Base-by-base conservation (phyloP, 2,329 filamentous ascomycete genomes). In the Arachnomyces sp. region DNA sequence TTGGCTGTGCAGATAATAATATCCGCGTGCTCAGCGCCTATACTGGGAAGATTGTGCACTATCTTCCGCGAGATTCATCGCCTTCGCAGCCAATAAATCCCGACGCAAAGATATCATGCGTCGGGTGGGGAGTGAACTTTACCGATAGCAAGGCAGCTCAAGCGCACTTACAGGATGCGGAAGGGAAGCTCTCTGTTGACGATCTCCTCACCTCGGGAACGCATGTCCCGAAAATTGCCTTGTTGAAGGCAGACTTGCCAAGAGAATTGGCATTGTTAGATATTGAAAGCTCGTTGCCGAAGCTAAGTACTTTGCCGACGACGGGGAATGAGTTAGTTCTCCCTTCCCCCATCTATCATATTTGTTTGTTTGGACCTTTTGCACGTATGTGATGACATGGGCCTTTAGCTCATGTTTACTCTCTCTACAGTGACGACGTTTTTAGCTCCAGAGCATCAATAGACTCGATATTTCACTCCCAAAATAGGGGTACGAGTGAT, bases 1-100 rank as follows among this genome's bases (percentile, higher is more conserved):
- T 92, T 11, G 86, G 80, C 34, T 94, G 86, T 79, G 86, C 77
- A 50, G 86, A 94, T 66, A 84, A 84, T 18, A 76, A 76, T 5
- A 77, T 92, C 14, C 79, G 86, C 43, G 66, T 94, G 28, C 75
- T 90, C 58, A 84, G 83, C 44, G 66, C 87, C 15, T 87, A 92
- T 59, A 89, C 79, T 51, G 84, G 80, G 59, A 94, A 90, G 63
- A 77, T 82, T 9, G 79, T 88, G 14, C 83, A 92, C 58, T 77
- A 83, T 53, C 81, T 85, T 53, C 53, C 61, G 50, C 44, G 46
- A 20, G 38, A 38, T 13, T 31, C 35, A 63, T 60, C 31, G 52
- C 55, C 45, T 63, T 63, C 33, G 58, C 58, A 33, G 65, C 49
- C 49, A 71, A 77, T 48, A 43, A 20, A 51, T 28, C 25, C 33